Evolutionary conservation across 495 filamentous ascomycete genomes (phyloP).

Genomic region (Talaromyces liani): DNA sequence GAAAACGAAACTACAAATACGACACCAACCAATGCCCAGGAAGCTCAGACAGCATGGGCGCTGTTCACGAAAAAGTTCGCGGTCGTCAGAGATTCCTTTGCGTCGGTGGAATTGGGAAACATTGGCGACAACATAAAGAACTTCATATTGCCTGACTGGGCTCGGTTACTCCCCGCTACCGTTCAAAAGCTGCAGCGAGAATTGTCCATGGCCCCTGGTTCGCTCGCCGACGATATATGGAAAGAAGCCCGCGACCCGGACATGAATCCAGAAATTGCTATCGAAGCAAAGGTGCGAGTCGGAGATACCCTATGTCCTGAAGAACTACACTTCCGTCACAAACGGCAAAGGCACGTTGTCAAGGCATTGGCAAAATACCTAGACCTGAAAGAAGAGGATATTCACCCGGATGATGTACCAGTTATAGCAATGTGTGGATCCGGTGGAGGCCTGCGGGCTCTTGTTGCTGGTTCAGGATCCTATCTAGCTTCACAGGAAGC

Average conservation of each 20-base stretch:
- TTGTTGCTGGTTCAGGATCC: constrained; percentile 84
- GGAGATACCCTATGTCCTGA: constrained; percentile 77
- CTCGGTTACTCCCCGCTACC: constrained; percentile 63
- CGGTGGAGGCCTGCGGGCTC: constrained; percentile 79
- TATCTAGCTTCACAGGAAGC: constrained; percentile 72
- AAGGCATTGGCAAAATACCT: constrained; percentile 76
- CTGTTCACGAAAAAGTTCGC: constrained; percentile 52
- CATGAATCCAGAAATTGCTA: constrained; percentile 76
- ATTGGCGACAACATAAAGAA: constrained; percentile 60
- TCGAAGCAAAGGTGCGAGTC: constrained; percentile 72
- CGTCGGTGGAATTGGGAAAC: constrained; percentile 50
- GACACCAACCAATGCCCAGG: constrained; percentile 10
- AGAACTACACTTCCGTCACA: constrained; percentile 62
- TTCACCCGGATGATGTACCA: constrained; percentile 90
- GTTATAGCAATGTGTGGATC: constrained; percentile 89
- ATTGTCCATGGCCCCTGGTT: constrained; percentile 76
- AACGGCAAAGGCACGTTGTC: constrained; percentile 55
- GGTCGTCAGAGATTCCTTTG: constrained; percentile 40
- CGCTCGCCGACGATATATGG: constrained; percentile 90
- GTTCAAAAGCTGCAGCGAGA: constrained; percentile 81
- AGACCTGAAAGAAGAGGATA: constrained; percentile 62
- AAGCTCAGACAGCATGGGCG: constrained; percentile 48
- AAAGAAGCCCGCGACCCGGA: constrained; percentile 75
- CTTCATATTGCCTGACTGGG: constrained; percentile 76
- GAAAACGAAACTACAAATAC: constrained; percentile 10